phyloP scores from a whole-genome alignment of 2,329 filamentous ascomycete genomes.

The Daldinia eschscholtzii region DNA sequence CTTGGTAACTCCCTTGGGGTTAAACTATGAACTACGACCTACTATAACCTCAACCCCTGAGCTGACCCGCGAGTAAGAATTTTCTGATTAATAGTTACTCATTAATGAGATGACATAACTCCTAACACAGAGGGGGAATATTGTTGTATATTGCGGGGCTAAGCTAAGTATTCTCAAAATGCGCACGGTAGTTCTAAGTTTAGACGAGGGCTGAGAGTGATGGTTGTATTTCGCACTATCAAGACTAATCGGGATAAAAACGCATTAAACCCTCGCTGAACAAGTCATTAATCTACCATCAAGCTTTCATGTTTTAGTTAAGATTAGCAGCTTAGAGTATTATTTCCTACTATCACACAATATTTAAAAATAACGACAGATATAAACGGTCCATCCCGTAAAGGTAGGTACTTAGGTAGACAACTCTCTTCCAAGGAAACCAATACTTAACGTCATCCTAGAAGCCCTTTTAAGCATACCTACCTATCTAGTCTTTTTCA shows the following conservation, averaged over 20 bases:
- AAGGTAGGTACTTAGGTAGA: not conserved
- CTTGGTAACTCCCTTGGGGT: not conserved
- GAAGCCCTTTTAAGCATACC: not conserved
- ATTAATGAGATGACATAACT: not conserved
- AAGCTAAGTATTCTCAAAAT: not conserved
- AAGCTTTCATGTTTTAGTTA: not conserved
- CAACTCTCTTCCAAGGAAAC: not conserved
- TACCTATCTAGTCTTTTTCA: too few relatives aligned
- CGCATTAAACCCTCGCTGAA: not conserved
- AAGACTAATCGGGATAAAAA: constrained; percentile 22
- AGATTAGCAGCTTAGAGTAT: not conserved
- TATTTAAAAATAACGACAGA: not conserved
- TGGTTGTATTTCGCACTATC: constrained; percentile 30
- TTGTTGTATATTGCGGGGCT: constrained; percentile 7
- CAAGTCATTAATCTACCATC: not conserved
- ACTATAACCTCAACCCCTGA: not conserved
- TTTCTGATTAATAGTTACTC: not conserved
- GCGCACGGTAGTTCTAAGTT: not conserved
- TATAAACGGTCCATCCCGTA: not conserved
- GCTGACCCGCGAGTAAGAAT: constrained; percentile 1
- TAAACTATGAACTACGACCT: not conserved
- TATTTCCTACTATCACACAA: not conserved
- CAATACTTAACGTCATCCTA: not conserved
- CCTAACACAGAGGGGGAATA: not conserved
- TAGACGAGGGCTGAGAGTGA: not conserved